Evolutionary conservation across 2,329 filamentous ascomycete species (phyloP).

Genomic region (Penicillium sp.): DNA sequence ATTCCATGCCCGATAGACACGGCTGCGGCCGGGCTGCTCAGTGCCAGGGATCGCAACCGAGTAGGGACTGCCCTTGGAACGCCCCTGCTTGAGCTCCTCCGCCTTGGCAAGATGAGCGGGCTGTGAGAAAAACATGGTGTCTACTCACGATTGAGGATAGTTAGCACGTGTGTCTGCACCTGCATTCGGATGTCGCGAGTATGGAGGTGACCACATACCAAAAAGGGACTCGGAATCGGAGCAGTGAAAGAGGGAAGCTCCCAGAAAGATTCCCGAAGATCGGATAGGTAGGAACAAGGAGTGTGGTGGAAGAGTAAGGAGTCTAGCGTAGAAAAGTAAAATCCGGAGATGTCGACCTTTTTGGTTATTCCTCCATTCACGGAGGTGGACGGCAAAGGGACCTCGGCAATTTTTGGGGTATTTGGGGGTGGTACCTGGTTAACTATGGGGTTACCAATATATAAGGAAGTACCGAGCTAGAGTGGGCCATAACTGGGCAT

Average conservation of each 20-base stretch:
- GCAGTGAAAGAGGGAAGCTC: neutral
- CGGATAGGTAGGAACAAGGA: constrained; percentile 9
- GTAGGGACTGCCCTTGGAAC: constrained; percentile 72
- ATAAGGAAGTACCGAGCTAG: constrained; percentile 10
- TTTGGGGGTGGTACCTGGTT: constrained; percentile 6
- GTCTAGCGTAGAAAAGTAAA: constrained; percentile 12
- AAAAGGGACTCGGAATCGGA: neutral
- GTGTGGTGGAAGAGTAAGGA: constrained; percentile 10
- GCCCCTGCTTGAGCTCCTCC: constrained; percentile 55
- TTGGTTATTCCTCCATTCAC: constrained; percentile 12
- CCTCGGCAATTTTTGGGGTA: constrained; percentile 16
- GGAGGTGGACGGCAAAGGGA: constrained; percentile 1
- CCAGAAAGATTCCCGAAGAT: constrained; percentile 41
- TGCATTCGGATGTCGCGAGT: constrained; percentile 1
- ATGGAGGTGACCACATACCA: neutral
- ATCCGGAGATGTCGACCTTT: constrained; percentile 19
- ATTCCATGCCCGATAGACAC: constrained; percentile 79
- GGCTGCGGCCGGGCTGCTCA: constrained; percentile 65
- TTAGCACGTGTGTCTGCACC: constrained; percentile 1
- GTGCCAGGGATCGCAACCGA: constrained; percentile 72
- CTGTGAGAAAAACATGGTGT: constrained; percentile 38
- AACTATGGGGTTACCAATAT: neutral
- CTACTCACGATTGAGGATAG: neutral
- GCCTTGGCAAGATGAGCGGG: constrained; percentile 35
- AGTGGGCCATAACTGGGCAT: neutral